Evolutionary conservation across 2,329 filamentous ascomycete genomes (phyloP), one percentile per base, ranked within the genome.

Genomic region (Trichoderma afroharzianum): DNA sequence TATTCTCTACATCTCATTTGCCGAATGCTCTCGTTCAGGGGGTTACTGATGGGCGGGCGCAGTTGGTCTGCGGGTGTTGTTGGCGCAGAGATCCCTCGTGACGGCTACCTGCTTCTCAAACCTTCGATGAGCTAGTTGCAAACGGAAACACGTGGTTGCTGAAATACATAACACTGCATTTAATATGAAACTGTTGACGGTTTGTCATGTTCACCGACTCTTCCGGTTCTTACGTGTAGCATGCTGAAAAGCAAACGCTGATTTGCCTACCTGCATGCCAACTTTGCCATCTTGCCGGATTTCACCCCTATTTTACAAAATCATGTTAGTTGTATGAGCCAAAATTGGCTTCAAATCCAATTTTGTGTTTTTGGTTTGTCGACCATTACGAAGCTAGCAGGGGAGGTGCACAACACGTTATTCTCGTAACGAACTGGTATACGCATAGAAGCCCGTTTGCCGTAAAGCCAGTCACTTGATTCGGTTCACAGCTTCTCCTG

Each of bases 21-120:
- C 7, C 14, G 21, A 59, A 18, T 58, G 26, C 1, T 53, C 15
- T 14, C 32, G 14, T 36, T 36, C 39, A 43, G 66, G 66, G 43
- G 39, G 18, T 36, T 36, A 4, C 66, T 28, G 28, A n/a, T 43
- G 15, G 53, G 26, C 24, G 24, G 28, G 15, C 36, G 59, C 55
- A 30, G 24, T 33, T 47, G 55, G 4, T 32, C 14, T 15, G 50
- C 5, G 21, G 11, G 6, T 14, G 53, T 32, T 12, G 33, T 47
- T 47, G n/a, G 36, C 12, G 26, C 21, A 24, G 18, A 32, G 12
- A 7, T 58, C 12, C 64, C 14, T 58, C 53, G 33, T n/a, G 28
- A 68, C 66, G 66, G 66, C 53, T 68, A 57, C 55, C 66, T 61
- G 39, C 57, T 28, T 61, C 36, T 53, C n/a, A 21, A 15, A 24